These are phyloP conservation scores for Populus deltoides DNA, from an alignment of 345 rosid species.

Conservation along the genomic window DNA sequence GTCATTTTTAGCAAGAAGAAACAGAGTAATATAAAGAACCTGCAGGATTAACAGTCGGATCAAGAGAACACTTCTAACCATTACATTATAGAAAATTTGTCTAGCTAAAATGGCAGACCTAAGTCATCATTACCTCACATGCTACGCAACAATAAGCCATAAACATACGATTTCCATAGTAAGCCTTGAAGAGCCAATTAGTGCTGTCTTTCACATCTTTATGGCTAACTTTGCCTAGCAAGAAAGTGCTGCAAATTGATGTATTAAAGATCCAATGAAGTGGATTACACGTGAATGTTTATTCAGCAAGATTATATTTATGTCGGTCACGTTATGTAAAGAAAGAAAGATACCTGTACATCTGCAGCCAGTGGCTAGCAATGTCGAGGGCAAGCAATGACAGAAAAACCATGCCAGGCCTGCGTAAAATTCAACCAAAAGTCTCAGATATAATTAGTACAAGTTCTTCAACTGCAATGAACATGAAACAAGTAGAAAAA, in stretches of 20 bases:
- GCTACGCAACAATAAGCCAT: conserved; percentile 92
- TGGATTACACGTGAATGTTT: neutral
- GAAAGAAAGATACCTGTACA: conserved; percentile 65
- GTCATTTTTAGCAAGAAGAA: conserved; percentile 60
- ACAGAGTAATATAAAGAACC: conserved; percentile 81
- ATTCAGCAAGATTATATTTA: neutral
- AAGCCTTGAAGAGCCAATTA: conserved; percentile 83
- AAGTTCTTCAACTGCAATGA: neutral
- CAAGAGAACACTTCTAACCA: conserved; percentile 2
- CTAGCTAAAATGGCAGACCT: neutral
- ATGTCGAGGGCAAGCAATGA: conserved; percentile 86
- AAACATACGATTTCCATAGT: conserved; percentile 90
- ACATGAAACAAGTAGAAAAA: conserved; percentile 2
- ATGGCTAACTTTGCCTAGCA: conserved; percentile 81
- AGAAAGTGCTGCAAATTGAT: conserved; percentile 70
- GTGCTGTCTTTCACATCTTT: conserved; percentile 94
- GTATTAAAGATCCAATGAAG: conserved; percentile 14
- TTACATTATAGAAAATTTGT: neutral
- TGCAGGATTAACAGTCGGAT: conserved; percentile 22
- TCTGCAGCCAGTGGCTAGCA: conserved; percentile 92
- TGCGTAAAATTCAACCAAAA: conserved; percentile 25
- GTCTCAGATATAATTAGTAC: neutral
- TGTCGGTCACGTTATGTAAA: neutral
- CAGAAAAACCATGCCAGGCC: conserved; percentile 88
- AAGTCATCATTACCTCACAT: conserved; percentile 65